Base-by-base conservation (phyloP, 2,329 filamentous ascomycete species). In the Mycosphaerella sp. region DNA sequence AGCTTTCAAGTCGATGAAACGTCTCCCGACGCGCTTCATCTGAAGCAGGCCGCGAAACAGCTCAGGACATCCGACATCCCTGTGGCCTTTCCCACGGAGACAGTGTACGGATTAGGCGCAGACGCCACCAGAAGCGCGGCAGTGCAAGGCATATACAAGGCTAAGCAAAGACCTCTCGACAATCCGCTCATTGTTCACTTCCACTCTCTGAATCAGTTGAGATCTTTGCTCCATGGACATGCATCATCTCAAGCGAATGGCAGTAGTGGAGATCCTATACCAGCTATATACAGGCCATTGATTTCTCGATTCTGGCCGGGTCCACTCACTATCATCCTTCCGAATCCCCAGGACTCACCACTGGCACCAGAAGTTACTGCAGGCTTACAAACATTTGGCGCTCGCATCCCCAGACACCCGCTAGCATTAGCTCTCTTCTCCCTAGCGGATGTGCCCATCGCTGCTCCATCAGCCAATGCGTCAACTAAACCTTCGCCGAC, bases 161-260 rank as follows among this genome's bases (percentile, higher is more conserved):
- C 89, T 49, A 98, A 98, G 73, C 87, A 89, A 53, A 77, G 93
- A 52, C 93, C 93, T 3, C 87, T 86, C 6, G 93, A 98, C 68
- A 98, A 98, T 69, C 93, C 93, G 14, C 80, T 98, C 55, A 98
- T 98, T 62, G 84, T 96, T 23, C 93, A 98, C 70, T 78, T 97
- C 51, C 84, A 85, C 64, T 93, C 93, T 51, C 72, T 96, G 9
- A 73, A 79, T 21, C 93, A 95, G 80, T 74, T 95, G 53, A 78
- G 85, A 51, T 71, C 72, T 3, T 70, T 95, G 8, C 74, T 95
- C 29, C 67, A 70, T 54, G 70, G 74, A 36, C 55, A 23, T 40
- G 34, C 32, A 14, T 40, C 11, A 47, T 40, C 49, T 48, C 42
- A 2, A 39, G 45, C 12, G 41, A 52, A 53, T 21, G 55, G 45